A percentile compares a stretch with the other conserved stretches of the same genome.
These are phyloP conservation scores for Daldinia grandis DNA, from an alignment of 495 filamentous ascomycete genomes.

Conservation along the genomic window DNA sequence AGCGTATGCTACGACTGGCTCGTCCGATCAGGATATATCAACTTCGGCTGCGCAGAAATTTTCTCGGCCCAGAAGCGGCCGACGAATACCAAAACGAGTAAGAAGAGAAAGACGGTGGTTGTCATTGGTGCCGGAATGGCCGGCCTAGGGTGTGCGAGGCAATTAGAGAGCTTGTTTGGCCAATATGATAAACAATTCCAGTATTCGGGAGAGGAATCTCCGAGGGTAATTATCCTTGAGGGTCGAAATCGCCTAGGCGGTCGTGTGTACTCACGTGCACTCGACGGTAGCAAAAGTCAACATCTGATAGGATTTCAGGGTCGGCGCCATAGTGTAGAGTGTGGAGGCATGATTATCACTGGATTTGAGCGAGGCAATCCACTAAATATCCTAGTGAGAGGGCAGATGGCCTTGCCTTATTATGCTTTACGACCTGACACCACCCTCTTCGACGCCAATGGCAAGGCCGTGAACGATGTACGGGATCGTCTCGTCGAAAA, in stretches of 20 bases:
- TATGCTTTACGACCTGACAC: conserved; percentile 85
- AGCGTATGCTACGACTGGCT: conserved; percentile 93
- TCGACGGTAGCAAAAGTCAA: conserved; percentile 53
- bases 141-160: conserved; percentile 89
- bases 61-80: conserved; percentile 53
- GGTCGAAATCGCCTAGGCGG: conserved; percentile 90
- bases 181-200: conserved; percentile 76
- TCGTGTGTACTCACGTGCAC: conserved; percentile 88
- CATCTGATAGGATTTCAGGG: conserved; percentile 55
- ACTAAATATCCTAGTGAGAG: conserved; percentile 85
- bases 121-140: conserved; percentile 95
- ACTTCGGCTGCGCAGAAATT: conserved; percentile 86
- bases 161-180: conserved; percentile 82
- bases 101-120: conserved; percentile 74
- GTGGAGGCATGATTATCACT: conserved; percentile 97
- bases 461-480: conserved; percentile 77
- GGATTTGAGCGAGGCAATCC: conserved; percentile 97
- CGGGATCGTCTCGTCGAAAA: conserved; percentile 85
- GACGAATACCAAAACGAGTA: conserved; percentile 43
- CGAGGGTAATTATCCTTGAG: conserved; percentile 84
- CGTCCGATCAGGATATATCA: conserved; percentile 90
- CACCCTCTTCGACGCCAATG: conserved; percentile 89
- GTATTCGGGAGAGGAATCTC: conserved; percentile 67
- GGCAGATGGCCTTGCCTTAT: conserved; percentile 88
- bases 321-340: conserved; percentile 84